These are phyloP conservation scores for Pyrus pyrifolia DNA, from an alignment of 306 rosid genomes.

Conservation along the genomic window DNA sequence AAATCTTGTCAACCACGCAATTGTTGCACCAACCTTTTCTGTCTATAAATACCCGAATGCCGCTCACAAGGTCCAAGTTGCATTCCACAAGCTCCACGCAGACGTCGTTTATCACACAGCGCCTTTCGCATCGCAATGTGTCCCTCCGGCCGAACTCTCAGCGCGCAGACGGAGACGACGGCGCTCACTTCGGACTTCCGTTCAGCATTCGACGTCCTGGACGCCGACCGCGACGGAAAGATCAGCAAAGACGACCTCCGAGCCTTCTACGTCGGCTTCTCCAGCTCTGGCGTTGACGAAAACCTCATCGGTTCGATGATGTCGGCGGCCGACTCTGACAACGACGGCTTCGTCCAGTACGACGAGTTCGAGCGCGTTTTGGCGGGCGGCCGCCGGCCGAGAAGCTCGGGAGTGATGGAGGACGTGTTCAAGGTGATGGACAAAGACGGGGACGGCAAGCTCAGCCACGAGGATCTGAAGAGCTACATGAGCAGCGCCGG, in stretches of 20 bases:
- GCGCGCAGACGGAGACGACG: not conserved
- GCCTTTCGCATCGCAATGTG: slow-evolving; percentile 30
- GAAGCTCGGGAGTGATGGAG: slow-evolving; percentile 45
- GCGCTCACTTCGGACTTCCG: slow-evolving; percentile 28
- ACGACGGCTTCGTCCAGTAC: slow-evolving; percentile 76
- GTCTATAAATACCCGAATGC: not conserved
- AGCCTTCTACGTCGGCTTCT: slow-evolving; percentile 36
- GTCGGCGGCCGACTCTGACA: slow-evolving; percentile 65
- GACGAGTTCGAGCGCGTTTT: slow-evolving; percentile 80
- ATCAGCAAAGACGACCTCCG: slow-evolving; percentile 78
- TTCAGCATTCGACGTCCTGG: slow-evolving; percentile 69
- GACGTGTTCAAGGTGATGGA: slow-evolving; percentile 86
- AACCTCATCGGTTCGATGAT: slow-evolving; percentile 61
- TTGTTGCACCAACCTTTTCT: not conserved
- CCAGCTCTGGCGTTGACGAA: slow-evolving; percentile 34
- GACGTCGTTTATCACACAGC: not conserved
- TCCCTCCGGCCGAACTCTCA: slow-evolving; percentile 39
- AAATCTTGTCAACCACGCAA: not conserved
- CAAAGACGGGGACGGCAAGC: slow-evolving; percentile 79
- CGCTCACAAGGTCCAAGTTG: not conserved
- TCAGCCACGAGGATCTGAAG: slow-evolving; percentile 66
- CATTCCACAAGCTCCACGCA: not conserved
- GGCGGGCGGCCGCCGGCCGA: not conserved
- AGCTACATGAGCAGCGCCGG: slow-evolving; percentile 65
- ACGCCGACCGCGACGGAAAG: slow-evolving; percentile 72